Base-by-base conservation (phyloP, 2,329 filamentous ascomycete genomes). In the Westerdykella aurantiaca region DNA sequence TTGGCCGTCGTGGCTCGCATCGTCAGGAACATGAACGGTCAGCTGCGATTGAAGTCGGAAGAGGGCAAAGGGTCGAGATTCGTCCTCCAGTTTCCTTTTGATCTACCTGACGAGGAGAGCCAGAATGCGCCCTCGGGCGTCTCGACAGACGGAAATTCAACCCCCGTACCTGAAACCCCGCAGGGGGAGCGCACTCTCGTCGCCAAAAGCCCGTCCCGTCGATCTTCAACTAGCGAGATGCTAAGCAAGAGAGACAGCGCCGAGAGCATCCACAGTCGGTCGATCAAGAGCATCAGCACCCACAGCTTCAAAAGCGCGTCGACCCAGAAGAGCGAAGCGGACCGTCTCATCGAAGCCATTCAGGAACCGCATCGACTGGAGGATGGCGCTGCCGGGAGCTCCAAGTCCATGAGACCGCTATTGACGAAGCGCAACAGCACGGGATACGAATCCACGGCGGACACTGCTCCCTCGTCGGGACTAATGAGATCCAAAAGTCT, bases 21-120 rank as follows among this genome's bases (percentile, higher is more conserved):
- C 31, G 76, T 95, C 25, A 80, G 83, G n/a, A 95, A 89, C 58
- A 93, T 95, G 86, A 84, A 91, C 46, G 90, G 89, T 0, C 89
- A 95, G 57, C 67, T 95, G 23, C 81, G 88, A 1, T 70, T 95
- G 1, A 91, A 89, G 57, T 95, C 88, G 0, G 87, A 93, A 56
- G 78, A 85, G 60, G 85, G 85, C 2, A 86, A 84, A 55, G 89
- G 90, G 0, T 90, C 88, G 14, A 78, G 86, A 41, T 95, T 95
- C 51, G 81, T 88, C 16, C 80, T 95, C 18, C 80, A 87, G 50
- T 71, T 95, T 23, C 84, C 85, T 0, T 93, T 95, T 51, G 74
- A 81, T 6, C 61, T 90, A 1, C 82, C 80, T 0, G 64, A 72
- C n/a, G 55, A 57, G 6, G 64, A 61, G 33, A 43, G 37, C 17